Conservation (phyloP, 306 rosid genomes). For the Pyrus bretschneideri region DNA sequence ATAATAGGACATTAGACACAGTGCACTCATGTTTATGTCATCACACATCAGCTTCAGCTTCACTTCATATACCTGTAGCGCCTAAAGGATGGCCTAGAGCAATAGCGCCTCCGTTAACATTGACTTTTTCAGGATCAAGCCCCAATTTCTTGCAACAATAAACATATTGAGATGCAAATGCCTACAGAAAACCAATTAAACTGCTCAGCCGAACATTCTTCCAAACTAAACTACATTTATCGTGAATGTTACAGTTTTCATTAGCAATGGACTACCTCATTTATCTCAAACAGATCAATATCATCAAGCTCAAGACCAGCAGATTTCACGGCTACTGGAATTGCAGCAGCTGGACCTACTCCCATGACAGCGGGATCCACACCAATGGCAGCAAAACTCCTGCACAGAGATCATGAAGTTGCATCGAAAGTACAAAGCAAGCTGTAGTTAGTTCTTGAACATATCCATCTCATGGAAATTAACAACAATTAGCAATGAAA, state of each 20-base stretch:
- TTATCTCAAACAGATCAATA: conserved; percentile 70
- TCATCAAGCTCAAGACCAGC: conserved; percentile 76
- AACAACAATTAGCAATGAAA: too few relatives aligned
- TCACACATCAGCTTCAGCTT: background rate
- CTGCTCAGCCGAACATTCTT: background rate
- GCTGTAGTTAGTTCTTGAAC: background rate
- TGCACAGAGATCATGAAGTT: conserved; percentile 24
- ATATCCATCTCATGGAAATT: background rate
- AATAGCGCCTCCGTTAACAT: conserved; percentile 90
- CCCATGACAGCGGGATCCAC: conserved; percentile 97
- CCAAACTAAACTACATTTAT: background rate
- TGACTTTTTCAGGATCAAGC: conserved; percentile 67
- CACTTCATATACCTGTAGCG: conserved; percentile 53
- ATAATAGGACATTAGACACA: background rate
- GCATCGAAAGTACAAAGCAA: conserved; percentile 1
- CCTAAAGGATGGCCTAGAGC: conserved; percentile 97
- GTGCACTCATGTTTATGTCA: background rate
- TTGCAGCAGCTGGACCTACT: conserved; percentile 84
- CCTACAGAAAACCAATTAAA: conserved; percentile 41
- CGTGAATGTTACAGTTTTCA: background rate
- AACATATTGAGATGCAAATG: conserved; percentile 90
- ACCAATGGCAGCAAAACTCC: conserved; percentile 94
- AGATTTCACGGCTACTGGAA: conserved; percentile 85
- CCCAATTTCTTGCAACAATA: conserved; percentile 75
- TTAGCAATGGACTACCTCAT: conserved; percentile 46